These are phyloP conservation scores for Olyra latifolia DNA, from an alignment of 176 grass and related monocot genomes.

Conservation along the genomic window DNA sequence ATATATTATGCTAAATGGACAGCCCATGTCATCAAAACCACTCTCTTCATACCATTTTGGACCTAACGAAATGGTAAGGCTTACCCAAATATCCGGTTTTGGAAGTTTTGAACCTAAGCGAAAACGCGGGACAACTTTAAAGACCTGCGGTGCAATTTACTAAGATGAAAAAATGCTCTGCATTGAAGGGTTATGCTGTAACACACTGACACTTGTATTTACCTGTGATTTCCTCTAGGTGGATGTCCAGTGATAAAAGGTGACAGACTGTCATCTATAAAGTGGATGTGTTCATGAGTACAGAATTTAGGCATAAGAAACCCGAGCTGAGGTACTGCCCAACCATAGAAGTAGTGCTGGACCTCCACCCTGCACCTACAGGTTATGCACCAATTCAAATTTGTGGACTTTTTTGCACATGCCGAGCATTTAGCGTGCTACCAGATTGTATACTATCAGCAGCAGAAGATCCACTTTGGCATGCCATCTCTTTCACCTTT, in stretches of 20 bases:
- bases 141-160: too few species aligned
- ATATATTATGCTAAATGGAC: too few species aligned
- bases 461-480: slow-evolving; percentile 51
- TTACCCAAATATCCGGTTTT: too few species aligned
- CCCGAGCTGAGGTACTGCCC: slow-evolving; percentile 40
- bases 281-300: slow-evolving; percentile 91
- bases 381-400: slow-evolving; percentile 8
- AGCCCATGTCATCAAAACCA: too few species aligned
- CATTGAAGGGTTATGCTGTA: neutral
- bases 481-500: slow-evolving; percentile 56
- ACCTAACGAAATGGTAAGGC: too few species aligned
- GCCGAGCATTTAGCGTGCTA: slow-evolving; percentile 14
- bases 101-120: too few species aligned
- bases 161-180: neutral
- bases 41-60: too few species aligned
- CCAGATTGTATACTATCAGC: slow-evolving; percentile 25
- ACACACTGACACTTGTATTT: slow-evolving; percentile 1
- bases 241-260: slow-evolving; percentile 89
- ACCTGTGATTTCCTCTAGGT: slow-evolving; percentile 44
- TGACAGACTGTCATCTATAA: slow-evolving; percentile 91
- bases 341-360: neutral
- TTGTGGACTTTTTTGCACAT: slow-evolving; percentile 38
- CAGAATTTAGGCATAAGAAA: slow-evolving; percentile 49
- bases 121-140: too few species aligned
- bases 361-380: slow-evolving; percentile 18